These are phyloP conservation scores for Aphanomyces euteiches DNA, from an alignment of 352 stramenopile genomes.

Conservation along the genomic window DNA sequence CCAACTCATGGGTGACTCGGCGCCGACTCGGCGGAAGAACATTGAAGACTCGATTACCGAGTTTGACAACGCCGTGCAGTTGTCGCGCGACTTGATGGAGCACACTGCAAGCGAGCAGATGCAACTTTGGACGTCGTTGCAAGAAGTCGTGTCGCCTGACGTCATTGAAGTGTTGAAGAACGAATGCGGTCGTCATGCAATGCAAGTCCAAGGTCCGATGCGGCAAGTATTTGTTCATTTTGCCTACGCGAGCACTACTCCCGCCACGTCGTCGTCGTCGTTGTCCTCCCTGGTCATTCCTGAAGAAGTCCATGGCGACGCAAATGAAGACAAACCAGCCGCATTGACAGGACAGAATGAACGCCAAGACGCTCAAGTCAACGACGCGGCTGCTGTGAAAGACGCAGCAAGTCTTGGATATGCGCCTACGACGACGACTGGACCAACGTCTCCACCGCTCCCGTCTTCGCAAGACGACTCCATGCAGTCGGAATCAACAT, in stretches of 20 bases:
- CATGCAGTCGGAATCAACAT: too few species aligned
- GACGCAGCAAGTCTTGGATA: too few species aligned
- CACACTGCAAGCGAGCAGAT: background rate
- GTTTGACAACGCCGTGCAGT: slow-evolving; percentile 1
- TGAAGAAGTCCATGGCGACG: too few species aligned
- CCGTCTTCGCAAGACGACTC: too few species aligned
- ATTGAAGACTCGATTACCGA: background rate
- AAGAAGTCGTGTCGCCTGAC: background rate
- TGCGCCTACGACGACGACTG: too few species aligned
- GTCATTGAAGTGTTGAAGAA: background rate
- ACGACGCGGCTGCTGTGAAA: too few species aligned
- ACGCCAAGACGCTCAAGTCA: too few species aligned
- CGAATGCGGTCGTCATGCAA: background rate
- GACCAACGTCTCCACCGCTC: too few species aligned
- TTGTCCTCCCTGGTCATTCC: too few species aligned
- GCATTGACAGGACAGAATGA: too few species aligned
- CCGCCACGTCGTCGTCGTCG: too few species aligned
- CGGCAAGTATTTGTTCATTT: slow-evolving; percentile 13
- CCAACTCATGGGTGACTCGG: background rate
- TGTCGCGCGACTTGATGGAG: background rate
- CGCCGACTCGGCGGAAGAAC: background rate
- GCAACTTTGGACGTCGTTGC: background rate
- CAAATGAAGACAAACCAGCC: too few species aligned
- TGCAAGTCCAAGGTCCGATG: background rate
- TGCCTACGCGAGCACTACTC: background rate